Base-by-base conservation (phyloP, 129 eudicot genomes). In the Escallonia herrerae region DNA sequence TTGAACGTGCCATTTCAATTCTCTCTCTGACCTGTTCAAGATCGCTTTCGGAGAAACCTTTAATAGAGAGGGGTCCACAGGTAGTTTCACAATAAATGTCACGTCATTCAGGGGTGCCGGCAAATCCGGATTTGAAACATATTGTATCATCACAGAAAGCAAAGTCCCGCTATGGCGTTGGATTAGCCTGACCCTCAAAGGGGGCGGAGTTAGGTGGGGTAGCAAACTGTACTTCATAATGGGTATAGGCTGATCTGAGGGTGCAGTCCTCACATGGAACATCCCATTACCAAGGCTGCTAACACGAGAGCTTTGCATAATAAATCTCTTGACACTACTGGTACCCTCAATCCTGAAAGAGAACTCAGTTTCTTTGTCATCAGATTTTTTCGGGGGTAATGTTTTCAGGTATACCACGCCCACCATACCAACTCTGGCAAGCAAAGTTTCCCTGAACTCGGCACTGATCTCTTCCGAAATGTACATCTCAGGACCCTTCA, bases 401-500 rank as follows among this genome's bases (percentile, higher is more conserved):
- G 98, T 88, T 74, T 65, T 86, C 15, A 93, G 66, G 77, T 83
- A 93, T 33, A 88, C 68, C 2, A 68, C 64, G 37, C 98, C 98
- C 83, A 79, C 71, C 60, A 93, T 65, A 8, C 96, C 98, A n/a
- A 76, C 91, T 58, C 98, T 80, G 56, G 91, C 91, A 57, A 93
- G 95, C 53, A 88, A 60, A 8, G 96, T 85, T 80, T 88, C 98
- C 66, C 95, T 71, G 54, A 93, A 93, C 80, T 93, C 98, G 3
- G 89, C 96, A 66, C 81, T 81, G 39, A 93, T 86, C 66, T 79
- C 91, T 77, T 93, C 98, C 1, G 58, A 69, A 50, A 93, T 80
- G 78, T 77, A 78, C 95, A 93, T 85, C 64, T 93, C 96, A 6
- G 96, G 98, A 8, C 95, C 96, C 78, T 83, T 93, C 98, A 93